Conservation (phyloP, 441 rosid species). For the Erysimum cheiri region DNA sequence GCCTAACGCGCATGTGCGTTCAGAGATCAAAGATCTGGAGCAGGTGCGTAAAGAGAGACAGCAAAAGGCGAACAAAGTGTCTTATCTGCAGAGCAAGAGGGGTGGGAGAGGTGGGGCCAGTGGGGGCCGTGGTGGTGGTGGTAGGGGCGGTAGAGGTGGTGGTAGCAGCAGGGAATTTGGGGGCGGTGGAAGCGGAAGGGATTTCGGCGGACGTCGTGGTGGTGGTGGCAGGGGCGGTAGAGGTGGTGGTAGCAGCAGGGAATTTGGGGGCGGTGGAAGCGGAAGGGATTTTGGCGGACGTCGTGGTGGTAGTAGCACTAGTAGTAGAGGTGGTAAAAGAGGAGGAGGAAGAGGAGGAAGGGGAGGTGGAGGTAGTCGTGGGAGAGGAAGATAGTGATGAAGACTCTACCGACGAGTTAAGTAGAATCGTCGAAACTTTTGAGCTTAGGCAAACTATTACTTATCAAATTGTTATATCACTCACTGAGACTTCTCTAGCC, state of each 20-base stretch:
- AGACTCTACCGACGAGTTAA: neutral
- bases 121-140: slow-evolving; percentile 32
- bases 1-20: slow-evolving; percentile 80
- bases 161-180: neutral
- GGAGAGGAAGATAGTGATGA: slow-evolving; percentile 34
- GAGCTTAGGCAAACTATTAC: slow-evolving; percentile 19
- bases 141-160: slow-evolving; percentile 30
- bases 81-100: slow-evolving; percentile 67
- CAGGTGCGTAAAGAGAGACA: slow-evolving; percentile 94
- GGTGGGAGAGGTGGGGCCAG: slow-evolving; percentile 36
- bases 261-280: slow-evolving; percentile 17
- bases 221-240: slow-evolving; percentile 28
- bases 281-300: slow-evolving; percentile 29
- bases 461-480: neutral
- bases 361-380: slow-evolving; percentile 39
- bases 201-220: slow-evolving; percentile 24
- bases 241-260: neutral
- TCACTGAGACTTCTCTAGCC: neutral
- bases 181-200: slow-evolving; percentile 25
- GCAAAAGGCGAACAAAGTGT: slow-evolving; percentile 64
- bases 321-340: slow-evolving; percentile 40
- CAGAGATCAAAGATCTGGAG: slow-evolving; percentile 83
- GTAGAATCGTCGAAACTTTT: slow-evolving; percentile 1
- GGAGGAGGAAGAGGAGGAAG: slow-evolving; percentile 27
- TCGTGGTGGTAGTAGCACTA: slow-evolving; percentile 15